Conservation (phyloP, 805 yeast genomes). For the Kodamaea nitidulidarum region DNA sequence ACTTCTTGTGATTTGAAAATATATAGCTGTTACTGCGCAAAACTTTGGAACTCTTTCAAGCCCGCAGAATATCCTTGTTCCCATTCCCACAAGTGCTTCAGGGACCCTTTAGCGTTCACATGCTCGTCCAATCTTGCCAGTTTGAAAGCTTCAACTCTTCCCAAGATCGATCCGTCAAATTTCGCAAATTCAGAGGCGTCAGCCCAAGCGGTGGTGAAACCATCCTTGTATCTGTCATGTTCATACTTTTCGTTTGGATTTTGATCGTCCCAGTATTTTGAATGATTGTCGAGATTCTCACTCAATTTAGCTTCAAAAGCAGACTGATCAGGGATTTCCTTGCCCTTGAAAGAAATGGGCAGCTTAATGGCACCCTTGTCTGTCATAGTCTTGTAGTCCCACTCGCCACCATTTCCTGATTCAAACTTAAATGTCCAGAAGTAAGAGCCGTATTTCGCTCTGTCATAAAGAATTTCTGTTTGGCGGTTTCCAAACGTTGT, state of each 20-base stretch:
- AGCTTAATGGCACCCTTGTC: slow-evolving; percentile 48
- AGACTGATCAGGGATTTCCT: slow-evolving; percentile 35
- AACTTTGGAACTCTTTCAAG: slow-evolving; percentile 32
- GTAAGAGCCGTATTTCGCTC: slow-evolving; percentile 68
- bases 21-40: not conserved
- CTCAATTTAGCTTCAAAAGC: slow-evolving; percentile 39
- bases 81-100: slow-evolving; percentile 78
- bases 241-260: slow-evolving; percentile 63
- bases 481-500: slow-evolving; percentile 60
- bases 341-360: slow-evolving; percentile 20
- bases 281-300: slow-evolving; percentile 44
- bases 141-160: slow-evolving; percentile 71
- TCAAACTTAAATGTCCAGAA: slow-evolving; percentile 92
- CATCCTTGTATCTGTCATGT: slow-evolving; percentile 78
- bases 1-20: no score
- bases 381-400: slow-evolving; percentile 85
- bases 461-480: slow-evolving; percentile 39
- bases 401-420: slow-evolving; percentile 91
- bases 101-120: slow-evolving; percentile 47
- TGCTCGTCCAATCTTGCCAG: slow-evolving; percentile 61
- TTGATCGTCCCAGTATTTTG: slow-evolving; percentile 62
- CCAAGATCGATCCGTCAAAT: slow-evolving; percentile 67
- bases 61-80: slow-evolving; percentile 80
- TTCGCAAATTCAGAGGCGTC: slow-evolving; percentile 69
- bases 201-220: slow-evolving; percentile 68